Base-by-base conservation (phyloP, 148 eudicot species). In the Rhododendron mucronatum region DNA sequence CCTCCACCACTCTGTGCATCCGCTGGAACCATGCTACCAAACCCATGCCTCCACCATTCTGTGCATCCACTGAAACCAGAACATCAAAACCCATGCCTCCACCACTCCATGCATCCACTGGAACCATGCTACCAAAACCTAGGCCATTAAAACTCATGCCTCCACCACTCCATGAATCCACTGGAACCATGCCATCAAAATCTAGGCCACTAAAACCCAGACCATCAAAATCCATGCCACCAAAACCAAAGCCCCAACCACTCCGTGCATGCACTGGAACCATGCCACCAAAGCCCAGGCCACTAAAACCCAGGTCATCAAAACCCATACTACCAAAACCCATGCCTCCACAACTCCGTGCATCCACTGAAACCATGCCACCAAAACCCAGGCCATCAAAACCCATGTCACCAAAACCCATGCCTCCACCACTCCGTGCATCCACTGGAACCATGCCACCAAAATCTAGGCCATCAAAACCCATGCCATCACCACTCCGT, bases 1-100 rank as follows among this genome's bases (percentile, higher is more conserved):
- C 82, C 93, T 78, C 90, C 90, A 35, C 94, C 92, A 89, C 86
- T 91, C 61, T 89, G 82, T 83, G 88, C 89, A 78, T 94, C 95
- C 73, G 85, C 85, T 33, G 90, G 91, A 61, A 84, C 82, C 80
- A 82, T 91, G 3, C 86, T 86, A 78, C 90, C 90, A 80, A 89
- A 80, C 82, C 90, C 91, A 88, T 78, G 75, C 84, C 92, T 79
- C 88, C 90, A 37, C 92, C 89, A 88, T 85, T 90, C 69, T 87
- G 73, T 85, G 91, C 89, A 67, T 94, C 96, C 73, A 84, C n/a
- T 21, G 81, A 81, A 80, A 87, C 45, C 86, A 89, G 30, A 30
- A 85, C 89, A 81, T 89, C 91, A 85, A 76, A 88, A 57, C 86
- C 90, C 90, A 88, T 76, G 63, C 83, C 93, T 78, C 90, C 90